These are phyloP conservation scores for Grigorovia jiainica DNA, from an alignment of 805 yeast genomes.

Conservation along the genomic window DNA sequence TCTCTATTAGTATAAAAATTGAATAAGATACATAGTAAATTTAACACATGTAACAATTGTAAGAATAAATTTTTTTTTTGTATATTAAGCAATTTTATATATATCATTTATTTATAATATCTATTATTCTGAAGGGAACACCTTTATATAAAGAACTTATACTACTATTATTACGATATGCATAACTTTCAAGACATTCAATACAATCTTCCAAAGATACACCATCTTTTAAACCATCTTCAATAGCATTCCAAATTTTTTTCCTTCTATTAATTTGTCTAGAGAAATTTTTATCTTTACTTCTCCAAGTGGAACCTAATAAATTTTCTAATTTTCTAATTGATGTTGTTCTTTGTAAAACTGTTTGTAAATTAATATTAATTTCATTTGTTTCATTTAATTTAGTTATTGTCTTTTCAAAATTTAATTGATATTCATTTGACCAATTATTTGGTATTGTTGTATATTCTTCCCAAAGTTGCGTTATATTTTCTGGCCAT, in stretches of 20 bases:
- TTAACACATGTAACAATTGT: too few species aligned
- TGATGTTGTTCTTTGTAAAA: constrained; percentile 16
- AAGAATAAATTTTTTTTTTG: neutral
- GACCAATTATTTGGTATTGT: constrained; percentile 22
- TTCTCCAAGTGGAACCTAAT: constrained; percentile 24
- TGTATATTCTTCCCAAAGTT: constrained; percentile 25
- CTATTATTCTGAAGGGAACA: constrained; percentile 18
- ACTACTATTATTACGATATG: constrained; percentile 16
- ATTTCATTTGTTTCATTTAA: constrained; percentile 7
- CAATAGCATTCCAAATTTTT: constrained; percentile 25
- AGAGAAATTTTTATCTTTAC: constrained; percentile 24
- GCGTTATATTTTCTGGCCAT: constrained; percentile 21
- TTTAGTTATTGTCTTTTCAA: constrained; percentile 12
- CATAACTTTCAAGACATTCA: constrained; percentile 16
- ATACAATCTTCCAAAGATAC: constrained; percentile 17
- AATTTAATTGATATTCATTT: constrained; percentile 16
- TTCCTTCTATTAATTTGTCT: constrained; percentile 26
- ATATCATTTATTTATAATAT: neutral
- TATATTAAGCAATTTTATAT: neutral
- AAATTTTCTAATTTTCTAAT: constrained; percentile 18
- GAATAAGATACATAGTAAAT: too few species aligned
- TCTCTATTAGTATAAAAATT: too few species aligned
- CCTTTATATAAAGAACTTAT: constrained; percentile 25
- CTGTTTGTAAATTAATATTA: constrained; percentile 4
- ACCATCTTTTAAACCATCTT: constrained; percentile 20